phyloP scores from a whole-genome alignment of 2,329 filamentous ascomycete species.

The Calonectria pseudoturangicola region DNA sequence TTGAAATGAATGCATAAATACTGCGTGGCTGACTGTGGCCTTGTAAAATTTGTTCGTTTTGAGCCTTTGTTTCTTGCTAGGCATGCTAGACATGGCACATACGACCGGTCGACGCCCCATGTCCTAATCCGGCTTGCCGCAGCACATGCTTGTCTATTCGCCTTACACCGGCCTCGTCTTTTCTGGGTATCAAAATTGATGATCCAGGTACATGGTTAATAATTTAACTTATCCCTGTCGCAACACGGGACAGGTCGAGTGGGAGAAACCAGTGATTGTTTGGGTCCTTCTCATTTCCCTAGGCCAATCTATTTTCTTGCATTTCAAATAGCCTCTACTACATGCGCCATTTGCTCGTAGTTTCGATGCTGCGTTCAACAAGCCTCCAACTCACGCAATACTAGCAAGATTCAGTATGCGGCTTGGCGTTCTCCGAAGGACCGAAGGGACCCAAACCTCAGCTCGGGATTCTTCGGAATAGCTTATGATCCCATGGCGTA shows the following conservation, averaged over 20 bases:
- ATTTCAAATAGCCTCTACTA: neutral
- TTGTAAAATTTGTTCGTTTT: neutral
- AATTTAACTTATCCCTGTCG: neutral
- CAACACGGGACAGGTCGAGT: neutral
- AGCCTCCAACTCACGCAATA: neutral
- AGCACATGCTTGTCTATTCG: slow-evolving; percentile 10
- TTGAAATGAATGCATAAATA: neutral
- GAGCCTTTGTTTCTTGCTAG: slow-evolving; percentile 3
- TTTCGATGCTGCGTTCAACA: too few species aligned
- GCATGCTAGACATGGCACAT: slow-evolving; percentile 14
- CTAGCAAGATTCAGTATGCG: neutral
- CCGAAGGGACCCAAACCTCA: too few species aligned
- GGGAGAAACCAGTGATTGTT: neutral
- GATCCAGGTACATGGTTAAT: slow-evolving; percentile 34
- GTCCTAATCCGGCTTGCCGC: slow-evolving; percentile 30
- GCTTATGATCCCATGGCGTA: too few species aligned
- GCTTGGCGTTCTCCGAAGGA: neutral
- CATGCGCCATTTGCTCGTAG: neutral
- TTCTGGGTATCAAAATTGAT: slow-evolving; percentile 29
- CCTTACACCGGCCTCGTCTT: slow-evolving; percentile 9
- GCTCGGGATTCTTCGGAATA: too few species aligned
- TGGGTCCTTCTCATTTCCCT: neutral
- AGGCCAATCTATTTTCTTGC: neutral
- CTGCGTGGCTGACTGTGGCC: neutral
- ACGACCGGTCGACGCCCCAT: slow-evolving; percentile 24